These are phyloP conservation scores for Sporisorium iseilematis-ciliati DNA, from an alignment of 1,284 basidiomycete genomes.

Conservation along the genomic window DNA sequence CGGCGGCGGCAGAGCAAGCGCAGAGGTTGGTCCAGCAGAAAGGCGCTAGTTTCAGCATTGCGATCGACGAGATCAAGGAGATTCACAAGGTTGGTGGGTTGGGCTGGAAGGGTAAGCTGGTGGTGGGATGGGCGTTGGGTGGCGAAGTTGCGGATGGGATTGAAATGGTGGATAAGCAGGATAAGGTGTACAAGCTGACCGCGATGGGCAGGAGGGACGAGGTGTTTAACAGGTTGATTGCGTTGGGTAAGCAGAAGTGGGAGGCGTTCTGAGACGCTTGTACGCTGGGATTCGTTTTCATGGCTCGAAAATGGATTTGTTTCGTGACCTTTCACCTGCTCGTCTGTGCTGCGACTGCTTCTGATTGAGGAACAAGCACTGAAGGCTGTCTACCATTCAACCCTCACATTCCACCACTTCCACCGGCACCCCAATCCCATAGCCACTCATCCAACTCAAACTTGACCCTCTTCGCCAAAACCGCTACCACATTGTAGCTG, in stretches of 20 bases:
- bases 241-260: slow-evolving; percentile 55
- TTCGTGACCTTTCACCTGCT: background rate
- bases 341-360: background rate
- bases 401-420: slow-evolving; percentile 18
- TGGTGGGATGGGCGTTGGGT: slow-evolving; percentile 61
- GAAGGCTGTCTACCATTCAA: background rate
- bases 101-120: slow-evolving; percentile 68
- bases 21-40: slow-evolving; percentile 29
- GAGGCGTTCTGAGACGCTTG: slow-evolving; percentile 37
- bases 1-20: slow-evolving; percentile 38
- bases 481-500: slow-evolving; percentile 33
- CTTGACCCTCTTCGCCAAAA: slow-evolving; percentile 42
- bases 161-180: slow-evolving; percentile 56
- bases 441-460: slow-evolving; percentile 58
- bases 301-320: background rate
- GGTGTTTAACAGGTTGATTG: slow-evolving; percentile 67
- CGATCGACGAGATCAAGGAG: slow-evolving; percentile 66
- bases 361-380: too few species aligned
- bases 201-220: slow-evolving; percentile 69
- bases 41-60: slow-evolving; percentile 54
- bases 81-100: slow-evolving; percentile 68
- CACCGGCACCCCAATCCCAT: slow-evolving; percentile 53
- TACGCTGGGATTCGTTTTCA: background rate
- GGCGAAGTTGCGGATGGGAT: slow-evolving; percentile 57
- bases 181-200: slow-evolving; percentile 61